A percentile compares a stretch with the other conserved stretches of the same genome.
These are phyloP conservation scores for Alternaria sp. DNA, from an alignment of 2,329 filamentous ascomycete species.

Conservation along the genomic window DNA sequence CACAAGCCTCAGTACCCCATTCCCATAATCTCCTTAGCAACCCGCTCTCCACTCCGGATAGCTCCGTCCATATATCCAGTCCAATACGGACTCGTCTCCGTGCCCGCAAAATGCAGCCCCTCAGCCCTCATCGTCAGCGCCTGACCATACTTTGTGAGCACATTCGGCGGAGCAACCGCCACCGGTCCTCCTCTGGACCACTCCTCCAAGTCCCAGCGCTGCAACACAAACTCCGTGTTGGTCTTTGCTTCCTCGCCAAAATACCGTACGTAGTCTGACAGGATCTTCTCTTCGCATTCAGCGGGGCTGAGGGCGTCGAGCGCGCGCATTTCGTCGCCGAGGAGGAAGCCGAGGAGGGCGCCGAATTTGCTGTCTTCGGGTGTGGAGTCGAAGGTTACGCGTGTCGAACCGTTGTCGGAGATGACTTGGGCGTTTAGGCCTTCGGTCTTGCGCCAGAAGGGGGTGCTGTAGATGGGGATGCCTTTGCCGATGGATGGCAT, in stretches of 20 bases:
- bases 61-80: slow-evolving; percentile 67
- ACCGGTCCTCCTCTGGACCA: slow-evolving; percentile 24
- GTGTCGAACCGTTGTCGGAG: slow-evolving; percentile 16
- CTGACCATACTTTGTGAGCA: slow-evolving; percentile 18
- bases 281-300: slow-evolving; percentile 8
- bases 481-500: slow-evolving; percentile 62
- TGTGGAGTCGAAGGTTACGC: slow-evolving; percentile 27
- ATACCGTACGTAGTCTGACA: slow-evolving; percentile 22
- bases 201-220: slow-evolving; percentile 33
- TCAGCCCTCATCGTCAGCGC: slow-evolving; percentile 31
- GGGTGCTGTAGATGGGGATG: slow-evolving; percentile 54
- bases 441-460: slow-evolving; percentile 56
- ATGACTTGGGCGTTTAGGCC: slow-evolving; percentile 51
- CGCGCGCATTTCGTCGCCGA: slow-evolving; percentile 26
- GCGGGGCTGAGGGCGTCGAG: slow-evolving; percentile 9
- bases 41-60: slow-evolving; percentile 57
- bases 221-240: slow-evolving; percentile 27
- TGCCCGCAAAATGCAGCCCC: slow-evolving; percentile 62
- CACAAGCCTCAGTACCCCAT: not conserved
- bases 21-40: slow-evolving; percentile 53
- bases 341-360: slow-evolving; percentile 31
- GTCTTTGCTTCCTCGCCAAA: slow-evolving; percentile 14
- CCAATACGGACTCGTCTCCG: slow-evolving; percentile 61
- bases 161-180: slow-evolving; percentile 21
- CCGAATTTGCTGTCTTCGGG: slow-evolving; percentile 24